Base-by-base conservation (phyloP, 2,329 filamentous ascomycete species). In the Davidsoniella neocaledoniae region DNA sequence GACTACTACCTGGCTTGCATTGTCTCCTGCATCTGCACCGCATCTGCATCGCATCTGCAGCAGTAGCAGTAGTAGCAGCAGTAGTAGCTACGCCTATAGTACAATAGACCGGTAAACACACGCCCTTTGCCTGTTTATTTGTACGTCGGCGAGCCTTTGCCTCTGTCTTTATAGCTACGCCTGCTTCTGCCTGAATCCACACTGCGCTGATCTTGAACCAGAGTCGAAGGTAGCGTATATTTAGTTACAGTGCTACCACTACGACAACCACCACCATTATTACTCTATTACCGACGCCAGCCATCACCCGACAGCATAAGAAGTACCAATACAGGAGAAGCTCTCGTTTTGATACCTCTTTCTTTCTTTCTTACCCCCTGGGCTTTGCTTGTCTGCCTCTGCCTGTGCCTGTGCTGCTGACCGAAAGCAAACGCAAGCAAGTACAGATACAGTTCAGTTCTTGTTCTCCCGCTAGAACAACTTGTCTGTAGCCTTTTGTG, bases 331-430 rank as follows among this genome's bases (percentile, higher is more conserved):
- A 9, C 10, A 33, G 26, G 26, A 33, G 26, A 33, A 33, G 26
- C 26, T 33, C 8, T 33, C 26, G 26, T 33, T 56, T 57, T 59
- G 62, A 58, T 60, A 50, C 57, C 58, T 61, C 44, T 59, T 61
- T 58, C 59, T 64, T 64, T 64, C 62, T 21, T 21, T 21, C 21
- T 21, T 21, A 21, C 64, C 64, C 25, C 39, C 38, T 49, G 37
- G 25, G 36, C 43, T 39, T 38, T 50, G 41, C 37, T 19, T 38
- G 63, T 68, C 63, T 64, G 67, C 66, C 26, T 33, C 8, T 33
- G 26, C 6, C 10, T 68, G 62, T 64, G 67, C 66, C 26, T 33
- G 26, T 33, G 7, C 6, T 33, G 26, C 26, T 10, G 26, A 33
- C 26, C 26, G 10, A 9, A 33, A 33, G 26, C 26, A 33, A 33